Evolutionary conservation across 352 stramenopile genomes (phyloP).

Genomic region (Pythium insidiosum): DNA sequence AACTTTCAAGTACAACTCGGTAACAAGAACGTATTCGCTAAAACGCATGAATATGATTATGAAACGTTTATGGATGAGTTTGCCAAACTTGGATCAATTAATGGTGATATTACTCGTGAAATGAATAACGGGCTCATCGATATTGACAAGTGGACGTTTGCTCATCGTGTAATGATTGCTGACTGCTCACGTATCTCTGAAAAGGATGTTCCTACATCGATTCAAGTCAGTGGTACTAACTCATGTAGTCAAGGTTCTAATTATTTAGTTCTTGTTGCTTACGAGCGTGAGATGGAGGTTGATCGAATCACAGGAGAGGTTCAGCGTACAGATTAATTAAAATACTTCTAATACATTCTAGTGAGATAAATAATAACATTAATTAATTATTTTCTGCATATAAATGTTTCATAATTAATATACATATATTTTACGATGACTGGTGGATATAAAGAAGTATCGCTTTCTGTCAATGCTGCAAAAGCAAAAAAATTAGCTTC

Average conservation of each 20-base stretch:
- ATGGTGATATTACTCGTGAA: slow-evolving; percentile 13
- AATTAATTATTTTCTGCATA: slow-evolving; percentile 1
- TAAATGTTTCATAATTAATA: not conserved
- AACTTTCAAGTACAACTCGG: slow-evolving; percentile 16
- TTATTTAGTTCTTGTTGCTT: not conserved
- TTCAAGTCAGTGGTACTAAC: too few relatives aligned
- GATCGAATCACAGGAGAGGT: slow-evolving; percentile 3
- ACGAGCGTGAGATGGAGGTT: not conserved
- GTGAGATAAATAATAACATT: not conserved
- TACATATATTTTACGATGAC: too few relatives aligned
- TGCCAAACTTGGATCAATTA: slow-evolving; percentile 12
- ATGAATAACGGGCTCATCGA: slow-evolving; percentile 17
- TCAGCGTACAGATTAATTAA: not conserved
- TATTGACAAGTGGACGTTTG: slow-evolving; percentile 8
- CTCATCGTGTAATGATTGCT: slow-evolving; percentile 9
- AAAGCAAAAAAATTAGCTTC: not conserved
- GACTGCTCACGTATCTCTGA: too few relatives aligned
- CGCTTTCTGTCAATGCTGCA: not conserved
- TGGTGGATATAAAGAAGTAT: not conserved
- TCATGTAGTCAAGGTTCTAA: slow-evolving; percentile 1
- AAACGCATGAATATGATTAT: too few relatives aligned
- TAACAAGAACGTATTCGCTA: slow-evolving; percentile 20
- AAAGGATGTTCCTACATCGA: too few relatives aligned
- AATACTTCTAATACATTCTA: too few relatives aligned
- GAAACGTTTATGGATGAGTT: slow-evolving; percentile 13